Conservation (phyloP, 2,329 filamentous ascomycete genomes). For the Macrophomina pseudophaseolina region DNA sequence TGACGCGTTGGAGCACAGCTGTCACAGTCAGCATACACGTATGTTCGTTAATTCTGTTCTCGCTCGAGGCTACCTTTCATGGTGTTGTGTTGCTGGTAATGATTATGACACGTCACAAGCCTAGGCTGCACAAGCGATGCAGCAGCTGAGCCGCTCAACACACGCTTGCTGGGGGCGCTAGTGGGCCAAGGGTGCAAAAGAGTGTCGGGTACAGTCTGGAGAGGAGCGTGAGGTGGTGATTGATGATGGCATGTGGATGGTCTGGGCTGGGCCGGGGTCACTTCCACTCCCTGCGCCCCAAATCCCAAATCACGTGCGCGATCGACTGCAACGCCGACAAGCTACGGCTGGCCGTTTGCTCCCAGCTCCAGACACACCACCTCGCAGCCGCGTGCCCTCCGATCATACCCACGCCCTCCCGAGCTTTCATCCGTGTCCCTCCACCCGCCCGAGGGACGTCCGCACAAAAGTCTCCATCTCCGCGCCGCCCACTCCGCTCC, state of each 20-base stretch:
- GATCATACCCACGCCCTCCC: not conserved
- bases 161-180: not conserved
- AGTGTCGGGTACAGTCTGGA: not conserved
- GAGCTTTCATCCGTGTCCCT: not conserved
- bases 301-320: conserved; percentile 6
- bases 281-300: too few species aligned
- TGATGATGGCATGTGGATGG: conserved; percentile 12
- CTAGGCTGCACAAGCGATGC: not conserved
- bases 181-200: not conserved
- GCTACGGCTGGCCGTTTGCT: conserved; percentile 20
- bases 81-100: not conserved
- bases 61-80: conserved; percentile 26
- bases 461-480: not conserved
- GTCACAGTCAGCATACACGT: conserved; percentile 29
- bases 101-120: conserved; percentile 24
- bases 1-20: conserved; percentile 93
- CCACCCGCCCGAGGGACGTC: conserved; percentile 2
- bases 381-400: conserved; percentile 19
- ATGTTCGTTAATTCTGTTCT: not conserved
- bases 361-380: conserved; percentile 19
- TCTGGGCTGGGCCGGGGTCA: conserved; percentile 7
- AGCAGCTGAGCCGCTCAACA: not conserved
- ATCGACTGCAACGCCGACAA: conserved; percentile 21
- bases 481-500: conserved; percentile 14
- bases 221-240: not conserved